phyloP scores from a whole-genome alignment of 345 rosid genomes.

The Lepidium sativum region DNA sequence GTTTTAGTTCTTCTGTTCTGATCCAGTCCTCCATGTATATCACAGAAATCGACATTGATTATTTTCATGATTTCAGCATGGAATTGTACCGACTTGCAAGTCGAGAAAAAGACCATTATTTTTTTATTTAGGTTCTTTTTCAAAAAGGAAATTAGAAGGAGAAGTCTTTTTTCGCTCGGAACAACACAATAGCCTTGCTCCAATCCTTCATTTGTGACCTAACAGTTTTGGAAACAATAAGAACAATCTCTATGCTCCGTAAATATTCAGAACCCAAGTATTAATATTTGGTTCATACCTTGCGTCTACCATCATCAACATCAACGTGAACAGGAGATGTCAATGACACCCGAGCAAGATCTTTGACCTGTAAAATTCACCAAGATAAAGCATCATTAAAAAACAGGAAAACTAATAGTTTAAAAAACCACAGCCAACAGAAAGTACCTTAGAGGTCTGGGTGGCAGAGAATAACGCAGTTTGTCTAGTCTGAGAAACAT shows the following conservation, averaged over 20 bases:
- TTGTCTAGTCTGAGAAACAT: slow-evolving; percentile 76
- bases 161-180: slow-evolving; percentile 72
- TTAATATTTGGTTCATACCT: slow-evolving; percentile 40
- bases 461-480: slow-evolving; percentile 98
- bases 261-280: not conserved
- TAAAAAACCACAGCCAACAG: not conserved
- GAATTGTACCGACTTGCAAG: slow-evolving; percentile 91
- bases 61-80: slow-evolving; percentile 81
- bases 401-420: not conserved
- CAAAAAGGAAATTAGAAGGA: slow-evolving; percentile 81
- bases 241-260: not conserved
- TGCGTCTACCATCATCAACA: slow-evolving; percentile 88
- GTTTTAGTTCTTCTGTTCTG: slow-evolving; percentile 88
- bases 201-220: slow-evolving; percentile 96
- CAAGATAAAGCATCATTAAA: not conserved
- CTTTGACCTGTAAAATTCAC: slow-evolving; percentile 60
- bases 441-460: slow-evolving; percentile 79
- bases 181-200: slow-evolving; percentile 95
- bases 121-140: slow-evolving; percentile 84
- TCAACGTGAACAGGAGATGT: slow-evolving; percentile 77
- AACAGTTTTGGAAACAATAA: not conserved
- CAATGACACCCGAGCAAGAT: slow-evolving; percentile 89
- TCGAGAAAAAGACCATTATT: slow-evolving; percentile 97
- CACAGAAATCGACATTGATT: slow-evolving; percentile 66
- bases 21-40: slow-evolving; percentile 91